A percentile compares a stretch with the other conserved stretches of the same genome.
These are phyloP conservation scores for Sordaria brevicollis DNA, from an alignment of 495 filamentous ascomycete genomes.

Conservation along the genomic window DNA sequence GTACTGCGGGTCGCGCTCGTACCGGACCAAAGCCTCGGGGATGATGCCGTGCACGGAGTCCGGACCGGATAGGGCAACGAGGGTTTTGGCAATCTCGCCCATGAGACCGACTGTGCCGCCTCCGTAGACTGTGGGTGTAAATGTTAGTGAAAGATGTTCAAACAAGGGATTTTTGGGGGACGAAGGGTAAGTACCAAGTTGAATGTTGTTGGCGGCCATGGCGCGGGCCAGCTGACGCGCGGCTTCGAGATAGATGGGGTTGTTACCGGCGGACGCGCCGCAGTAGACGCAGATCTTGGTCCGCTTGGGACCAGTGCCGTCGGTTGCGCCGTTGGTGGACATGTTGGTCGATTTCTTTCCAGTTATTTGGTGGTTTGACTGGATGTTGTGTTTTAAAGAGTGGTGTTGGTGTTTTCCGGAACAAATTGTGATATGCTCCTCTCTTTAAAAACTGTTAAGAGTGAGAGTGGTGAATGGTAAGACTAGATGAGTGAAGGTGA, in stretches of 20 bases:
- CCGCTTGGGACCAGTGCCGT: slow-evolving; percentile 21
- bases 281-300: slow-evolving; percentile 70
- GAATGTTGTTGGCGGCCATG: slow-evolving; percentile 64
- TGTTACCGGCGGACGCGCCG: slow-evolving; percentile 61
- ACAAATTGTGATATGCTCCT: neutral
- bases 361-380: neutral
- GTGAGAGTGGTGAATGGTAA: neutral
- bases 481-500: neutral
- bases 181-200: slow-evolving; percentile 36
- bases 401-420: neutral
- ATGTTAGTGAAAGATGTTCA: neutral
- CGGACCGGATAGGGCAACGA: slow-evolving; percentile 78
- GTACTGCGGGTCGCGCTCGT: slow-evolving; percentile 54
- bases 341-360: slow-evolving; percentile 19
- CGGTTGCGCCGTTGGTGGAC: slow-evolving; percentile 28
- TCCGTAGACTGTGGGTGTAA: slow-evolving; percentile 57
- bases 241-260: slow-evolving; percentile 58
- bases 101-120: slow-evolving; percentile 91
- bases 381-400: neutral
- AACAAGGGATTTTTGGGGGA: neutral
- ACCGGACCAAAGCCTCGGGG: slow-evolving; percentile 70
- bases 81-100: slow-evolving; percentile 80
- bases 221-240: slow-evolving; percentile 66
- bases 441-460: neutral
- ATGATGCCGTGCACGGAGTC: slow-evolving; percentile 86